Conservation (phyloP, 108 stramenopile genomes). For the Cyclotella cryptica region DNA sequence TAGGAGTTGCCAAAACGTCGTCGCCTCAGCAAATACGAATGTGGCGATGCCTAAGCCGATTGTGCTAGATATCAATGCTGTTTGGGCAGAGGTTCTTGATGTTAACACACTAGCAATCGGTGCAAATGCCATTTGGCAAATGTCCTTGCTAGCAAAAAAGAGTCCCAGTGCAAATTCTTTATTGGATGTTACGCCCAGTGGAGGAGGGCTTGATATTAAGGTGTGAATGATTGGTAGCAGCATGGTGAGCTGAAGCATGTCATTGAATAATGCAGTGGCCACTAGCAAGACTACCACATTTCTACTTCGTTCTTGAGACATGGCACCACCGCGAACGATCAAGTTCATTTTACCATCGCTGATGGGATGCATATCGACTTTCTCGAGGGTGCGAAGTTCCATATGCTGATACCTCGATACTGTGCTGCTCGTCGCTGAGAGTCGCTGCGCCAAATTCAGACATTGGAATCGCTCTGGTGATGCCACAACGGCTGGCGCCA, state of each 20-base stretch:
- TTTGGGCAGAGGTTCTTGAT: slow-evolving; percentile 27
- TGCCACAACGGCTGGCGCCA: no score
- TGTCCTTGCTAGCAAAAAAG: slow-evolving; percentile 46
- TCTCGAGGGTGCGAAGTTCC: no score
- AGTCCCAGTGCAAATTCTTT: slow-evolving; percentile 39
- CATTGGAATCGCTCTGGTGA: no score
- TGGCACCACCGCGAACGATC: slow-evolving; percentile 5
- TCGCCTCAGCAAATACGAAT: slow-evolving; percentile 38
- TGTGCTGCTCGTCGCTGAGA: no score
- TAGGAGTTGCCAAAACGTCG: slow-evolving; percentile 31
- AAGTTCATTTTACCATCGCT: no score
- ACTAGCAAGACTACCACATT: slow-evolving; percentile 36
- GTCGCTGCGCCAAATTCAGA: no score
- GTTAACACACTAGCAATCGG: slow-evolving; percentile 36
- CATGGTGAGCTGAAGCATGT: slow-evolving; percentile 50
- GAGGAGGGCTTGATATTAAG: slow-evolving; percentile 38
- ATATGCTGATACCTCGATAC: no score
- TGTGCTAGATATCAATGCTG: slow-evolving; percentile 21
- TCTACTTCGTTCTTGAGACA: slow-evolving; percentile 22
- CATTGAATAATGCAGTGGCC: slow-evolving; percentile 46
- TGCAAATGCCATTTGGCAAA: slow-evolving; percentile 41
- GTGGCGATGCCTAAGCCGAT: slow-evolving; percentile 36
- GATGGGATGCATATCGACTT: no score
- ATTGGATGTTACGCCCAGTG: slow-evolving; percentile 34
- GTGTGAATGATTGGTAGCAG: slow-evolving; percentile 50